These are phyloP conservation scores for Syzygium aromaticum DNA, from an alignment of 345 rosid genomes.

Conservation along the genomic window DNA sequence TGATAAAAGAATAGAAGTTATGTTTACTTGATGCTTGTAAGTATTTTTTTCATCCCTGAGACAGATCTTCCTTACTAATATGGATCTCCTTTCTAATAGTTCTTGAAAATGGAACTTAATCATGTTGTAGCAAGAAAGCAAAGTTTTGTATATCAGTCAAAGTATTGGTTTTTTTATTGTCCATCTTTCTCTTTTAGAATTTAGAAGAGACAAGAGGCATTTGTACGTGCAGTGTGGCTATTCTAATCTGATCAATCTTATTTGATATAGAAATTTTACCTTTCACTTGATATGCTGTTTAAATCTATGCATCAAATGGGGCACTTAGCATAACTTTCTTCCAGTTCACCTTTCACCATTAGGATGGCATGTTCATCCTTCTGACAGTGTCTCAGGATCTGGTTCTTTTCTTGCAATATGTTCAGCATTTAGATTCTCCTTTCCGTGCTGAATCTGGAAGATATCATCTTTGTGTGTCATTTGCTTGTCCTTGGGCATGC, in stretches of 20 bases:
- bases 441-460: conserved; percentile 6
- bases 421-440: not conserved
- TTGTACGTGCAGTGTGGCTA: not conserved
- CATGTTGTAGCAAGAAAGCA: not conserved
- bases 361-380: not conserved
- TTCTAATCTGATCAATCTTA: not conserved
- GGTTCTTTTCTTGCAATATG: not conserved
- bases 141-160: not conserved
- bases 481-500: conserved; percentile 5
- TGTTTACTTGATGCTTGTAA: not conserved
- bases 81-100: not conserved
- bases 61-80: not conserved
- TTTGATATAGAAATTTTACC: not conserved
- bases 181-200: not conserved
- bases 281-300: not conserved
- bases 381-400: not conserved
- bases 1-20: not conserved
- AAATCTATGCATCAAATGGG: not conserved
- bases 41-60: not conserved
- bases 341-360: not conserved
- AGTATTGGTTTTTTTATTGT: too few relatives aligned
- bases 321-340: not conserved
- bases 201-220: not conserved
- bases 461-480: not conserved
- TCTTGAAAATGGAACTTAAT: not conserved